Base-by-base conservation (phyloP, 2,329 filamentous ascomycete species). In the Exophiala sideris region DNA sequence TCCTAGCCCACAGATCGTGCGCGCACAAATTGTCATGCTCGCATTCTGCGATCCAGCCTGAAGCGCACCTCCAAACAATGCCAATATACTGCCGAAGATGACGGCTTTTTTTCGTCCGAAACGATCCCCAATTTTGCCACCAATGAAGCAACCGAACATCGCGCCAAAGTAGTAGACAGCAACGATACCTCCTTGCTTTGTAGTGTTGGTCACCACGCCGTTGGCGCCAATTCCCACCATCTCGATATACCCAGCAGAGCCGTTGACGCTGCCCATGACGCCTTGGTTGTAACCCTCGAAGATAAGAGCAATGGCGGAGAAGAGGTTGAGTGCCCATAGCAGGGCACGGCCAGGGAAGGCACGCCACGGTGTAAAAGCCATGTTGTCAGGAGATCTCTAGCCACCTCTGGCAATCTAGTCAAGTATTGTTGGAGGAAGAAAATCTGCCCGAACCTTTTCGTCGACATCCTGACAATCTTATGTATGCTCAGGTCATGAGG, bases 51-150 rank as follows among this genome's bases (percentile, higher is more conserved):
- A 68, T 1, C 71, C 72, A 5, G 75, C 69, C 63, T 79, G 76
- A 38, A 81, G 65, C 2, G 74, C 74, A 12, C 75, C 79, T 8
- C 79, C 78, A 3, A 80, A 54, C 5, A 80, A 63, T 2, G 75
- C 75, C 58, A 79, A 77, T 34, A 75, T 49, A 1, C 76, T 68
- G 1, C 76, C 76, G 24, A 76, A 65, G 48, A 79, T 71, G 39
- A 80, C 66, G 45, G 76, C 76, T 51, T 76, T 77, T 61, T 78
- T 79, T 29, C 79, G 76, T n/a, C 79, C 79, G 35, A 79, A 72
- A 16, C 70, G 71, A 61, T 82, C 79, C n/a, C 75, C 79, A 16
- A 75, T 64, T 73, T 74, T 76, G 7, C 71, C 77, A 9, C 77
- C 77, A 9, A 70, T 63, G 58, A 79, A 79, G 61, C 76, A 79